phyloP scores from a whole-genome alignment of 345 rosid species.

The thale cress (Arabidopsis thaliana) region TAIR10.1 NC_003074.8:19148501-19149000 shows the following conservation, averaged over 20 bases:
- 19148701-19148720: constrained; percentile 6
- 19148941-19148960: constrained; percentile 50
- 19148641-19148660: neutral
- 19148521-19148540: too few species aligned
- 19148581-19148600: neutral
- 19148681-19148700: neutral
- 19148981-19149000: constrained; percentile 79
- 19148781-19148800: neutral
- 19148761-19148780: constrained; percentile 4
- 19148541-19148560: neutral
- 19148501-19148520: too few species aligned
- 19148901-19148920: neutral
- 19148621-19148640: neutral
- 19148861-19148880: constrained; percentile 30
- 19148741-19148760: neutral
- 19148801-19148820: constrained; percentile 30
- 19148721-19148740: constrained; percentile 1
- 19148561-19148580: neutral
- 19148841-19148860: neutral
- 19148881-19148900: constrained; percentile 23
- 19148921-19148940: neutral
- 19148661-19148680: neutral
- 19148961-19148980: constrained; percentile 63
- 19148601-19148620: neutral
- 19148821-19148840: neutral